Evolutionary conservation across 129 eudicot species (phyloP).

Genomic region (Calendula officinalis): DNA sequence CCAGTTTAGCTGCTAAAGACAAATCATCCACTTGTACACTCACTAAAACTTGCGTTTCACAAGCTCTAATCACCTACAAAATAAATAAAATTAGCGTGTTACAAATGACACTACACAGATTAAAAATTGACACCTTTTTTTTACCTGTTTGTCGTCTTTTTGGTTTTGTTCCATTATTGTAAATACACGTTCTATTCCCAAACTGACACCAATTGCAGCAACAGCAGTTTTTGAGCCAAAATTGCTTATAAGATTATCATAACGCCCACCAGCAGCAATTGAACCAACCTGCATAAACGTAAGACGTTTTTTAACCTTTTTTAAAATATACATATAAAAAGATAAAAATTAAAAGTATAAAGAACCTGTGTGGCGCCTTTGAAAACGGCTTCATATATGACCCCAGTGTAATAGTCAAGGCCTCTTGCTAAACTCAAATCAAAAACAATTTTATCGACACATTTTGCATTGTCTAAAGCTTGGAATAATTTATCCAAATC

Average conservation of each 20-base stretch:
- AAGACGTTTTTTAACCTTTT: neutral
- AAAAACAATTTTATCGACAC: slow-evolving; percentile 62
- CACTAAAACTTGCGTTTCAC: slow-evolving; percentile 76
- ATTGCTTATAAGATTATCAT: slow-evolving; percentile 81
- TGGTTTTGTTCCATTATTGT: slow-evolving; percentile 84
- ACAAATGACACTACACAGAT: slow-evolving; percentile 1
- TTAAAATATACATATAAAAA: neutral
- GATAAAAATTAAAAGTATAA: neutral
- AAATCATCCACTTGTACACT: slow-evolving; percentile 64
- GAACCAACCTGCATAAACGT: slow-evolving; percentile 67
- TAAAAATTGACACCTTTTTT: neutral
- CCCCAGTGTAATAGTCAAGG: slow-evolving; percentile 91
- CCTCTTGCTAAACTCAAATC: slow-evolving; percentile 97
- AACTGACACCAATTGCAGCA: slow-evolving; percentile 85
- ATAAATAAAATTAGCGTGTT: neutral
- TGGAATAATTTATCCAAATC: slow-evolving; percentile 77
- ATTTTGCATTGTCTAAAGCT: slow-evolving; percentile 57
- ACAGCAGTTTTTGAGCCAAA: slow-evolving; percentile 76
- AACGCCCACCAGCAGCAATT: slow-evolving; percentile 96
- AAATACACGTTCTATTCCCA: slow-evolving; percentile 89
- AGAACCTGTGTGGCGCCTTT: slow-evolving; percentile 85
- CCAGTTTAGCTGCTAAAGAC: slow-evolving; percentile 56
- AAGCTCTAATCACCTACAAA: slow-evolving; percentile 54
- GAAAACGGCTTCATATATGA: slow-evolving; percentile 83
- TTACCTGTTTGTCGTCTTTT: slow-evolving; percentile 64